A percentile compares a stretch with the other conserved stretches of the same genome.
Conservation (phyloP, 2,329 filamentous ascomycete genomes). For the Lachnellula subtilissima region DNA sequence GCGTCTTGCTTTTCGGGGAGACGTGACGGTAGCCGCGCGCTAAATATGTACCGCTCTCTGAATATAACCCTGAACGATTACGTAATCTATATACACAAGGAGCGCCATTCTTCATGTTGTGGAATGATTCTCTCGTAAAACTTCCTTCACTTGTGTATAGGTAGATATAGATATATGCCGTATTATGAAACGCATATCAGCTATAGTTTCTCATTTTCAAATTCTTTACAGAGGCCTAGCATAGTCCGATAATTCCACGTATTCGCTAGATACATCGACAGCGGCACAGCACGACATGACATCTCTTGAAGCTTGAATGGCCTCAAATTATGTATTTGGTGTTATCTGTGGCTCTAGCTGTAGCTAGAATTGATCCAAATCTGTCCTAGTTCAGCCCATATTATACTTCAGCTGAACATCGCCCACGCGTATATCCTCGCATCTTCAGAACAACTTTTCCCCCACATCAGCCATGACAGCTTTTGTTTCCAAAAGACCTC, state of each 20-base stretch:
- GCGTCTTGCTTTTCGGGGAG: conserved; percentile 6
- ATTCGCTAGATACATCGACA: not conserved
- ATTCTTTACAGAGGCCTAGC: not conserved
- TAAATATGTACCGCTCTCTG: no score
- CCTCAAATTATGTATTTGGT: no score
- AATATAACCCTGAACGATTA: no score
- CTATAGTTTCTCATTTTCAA: not conserved
- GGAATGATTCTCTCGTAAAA: not conserved
- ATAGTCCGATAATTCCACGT: not conserved
- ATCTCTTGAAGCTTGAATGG: no score
- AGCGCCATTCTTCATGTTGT: not conserved
- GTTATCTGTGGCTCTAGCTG: not conserved
- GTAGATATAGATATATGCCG: not conserved
- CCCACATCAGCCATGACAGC: conserved; percentile 15
- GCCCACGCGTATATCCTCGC: not conserved
- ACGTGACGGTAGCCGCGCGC: conserved; percentile 4
- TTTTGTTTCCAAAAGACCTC: conserved; percentile 27
- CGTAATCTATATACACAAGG: no score
- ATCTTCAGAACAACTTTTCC: not conserved
- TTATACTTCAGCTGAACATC: not conserved
- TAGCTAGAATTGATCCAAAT: not conserved
- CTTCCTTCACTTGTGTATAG: not conserved
- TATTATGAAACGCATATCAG: not conserved
- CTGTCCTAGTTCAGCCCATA: not conserved
- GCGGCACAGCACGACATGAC: no score